Evolutionary conservation across 2,329 filamentous ascomycete genomes (phyloP).

Genomic region (Fusarium incarnatum): DNA sequence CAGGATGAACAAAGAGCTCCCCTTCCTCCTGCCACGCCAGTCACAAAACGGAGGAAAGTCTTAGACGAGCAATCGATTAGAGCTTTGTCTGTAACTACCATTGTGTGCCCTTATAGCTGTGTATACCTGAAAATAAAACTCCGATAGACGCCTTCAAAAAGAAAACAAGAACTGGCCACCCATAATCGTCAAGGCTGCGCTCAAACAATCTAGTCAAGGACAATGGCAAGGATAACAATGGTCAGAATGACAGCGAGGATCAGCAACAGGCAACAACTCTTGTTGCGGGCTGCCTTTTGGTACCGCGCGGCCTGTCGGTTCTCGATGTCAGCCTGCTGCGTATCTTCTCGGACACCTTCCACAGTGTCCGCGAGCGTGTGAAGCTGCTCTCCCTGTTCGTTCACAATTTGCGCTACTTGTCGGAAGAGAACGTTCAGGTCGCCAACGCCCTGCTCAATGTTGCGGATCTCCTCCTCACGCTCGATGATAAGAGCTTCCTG

Average conservation of each 20-base stretch:
- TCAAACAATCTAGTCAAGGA: constrained; percentile 69
- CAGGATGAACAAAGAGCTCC: constrained; percentile 21
- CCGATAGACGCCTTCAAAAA: constrained; percentile 41
- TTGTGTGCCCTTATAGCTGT: constrained; percentile 35
- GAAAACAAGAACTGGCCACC: constrained; percentile 31
- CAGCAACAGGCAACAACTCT: constrained; percentile 90
- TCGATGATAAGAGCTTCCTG: constrained; percentile 96
- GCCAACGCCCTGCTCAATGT: constrained; percentile 95
- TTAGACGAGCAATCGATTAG: constrained; percentile 27
- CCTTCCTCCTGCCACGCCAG: constrained; percentile 38
- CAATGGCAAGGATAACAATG: constrained; percentile 88
- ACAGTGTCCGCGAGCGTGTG: constrained; percentile 92
- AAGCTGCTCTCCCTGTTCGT: constrained; percentile 90
- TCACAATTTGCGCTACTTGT: constrained; percentile 97
- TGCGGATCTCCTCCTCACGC: constrained; percentile 95
- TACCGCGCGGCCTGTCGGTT: constrained; percentile 87
- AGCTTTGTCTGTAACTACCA: constrained; percentile 38
- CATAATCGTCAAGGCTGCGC: constrained; percentile 25
- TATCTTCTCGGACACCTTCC: constrained; percentile 82
- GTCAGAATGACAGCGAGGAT: constrained; percentile 90
- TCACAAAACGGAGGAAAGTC: not conserved
- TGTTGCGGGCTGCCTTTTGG: constrained; percentile 94
- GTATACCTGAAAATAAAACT: constrained; percentile 42
- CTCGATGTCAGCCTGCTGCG: constrained; percentile 86
- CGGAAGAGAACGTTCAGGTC: constrained; percentile 97